These are phyloP conservation scores for Apiospora arundinis DNA, from an alignment of 2,329 filamentous ascomycete genomes.

Conservation along the genomic window DNA sequence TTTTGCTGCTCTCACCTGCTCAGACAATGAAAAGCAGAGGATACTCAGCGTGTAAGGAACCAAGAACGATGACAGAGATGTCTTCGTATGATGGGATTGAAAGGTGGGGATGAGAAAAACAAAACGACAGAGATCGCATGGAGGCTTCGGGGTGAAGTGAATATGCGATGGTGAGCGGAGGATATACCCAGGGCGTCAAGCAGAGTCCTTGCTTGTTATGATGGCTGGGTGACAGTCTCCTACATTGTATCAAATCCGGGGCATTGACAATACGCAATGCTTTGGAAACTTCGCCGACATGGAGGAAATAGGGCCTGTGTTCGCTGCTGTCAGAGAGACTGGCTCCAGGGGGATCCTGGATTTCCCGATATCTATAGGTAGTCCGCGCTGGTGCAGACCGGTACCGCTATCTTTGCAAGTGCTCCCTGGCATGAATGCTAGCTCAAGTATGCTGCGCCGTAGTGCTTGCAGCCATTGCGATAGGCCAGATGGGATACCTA, in stretches of 20 bases:
- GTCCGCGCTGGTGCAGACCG: background rate
- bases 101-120: too few species aligned
- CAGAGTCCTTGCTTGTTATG: background rate
- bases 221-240: background rate
- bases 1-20: background rate
- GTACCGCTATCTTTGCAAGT: background rate
- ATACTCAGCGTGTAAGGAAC: too few species aligned
- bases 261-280: background rate
- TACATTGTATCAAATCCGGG: background rate
- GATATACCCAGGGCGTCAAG: background rate
- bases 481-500: background rate
- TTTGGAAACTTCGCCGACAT: background rate
- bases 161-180: too few species aligned
- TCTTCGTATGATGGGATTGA: background rate
- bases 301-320: background rate
- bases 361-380: background rate
- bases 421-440: background rate
- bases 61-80: background rate
- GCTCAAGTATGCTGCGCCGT: slow-evolving; percentile 7
- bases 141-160: background rate
- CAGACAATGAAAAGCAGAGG: background rate
- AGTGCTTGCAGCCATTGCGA: background rate
- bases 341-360: background rate
- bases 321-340: background rate
- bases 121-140: background rate